A percentile compares a stretch with the other conserved stretches of the same genome.
Conservation (phyloP, 2,329 filamentous ascomycete genomes). For the Colletotrichum sp. region DNA sequence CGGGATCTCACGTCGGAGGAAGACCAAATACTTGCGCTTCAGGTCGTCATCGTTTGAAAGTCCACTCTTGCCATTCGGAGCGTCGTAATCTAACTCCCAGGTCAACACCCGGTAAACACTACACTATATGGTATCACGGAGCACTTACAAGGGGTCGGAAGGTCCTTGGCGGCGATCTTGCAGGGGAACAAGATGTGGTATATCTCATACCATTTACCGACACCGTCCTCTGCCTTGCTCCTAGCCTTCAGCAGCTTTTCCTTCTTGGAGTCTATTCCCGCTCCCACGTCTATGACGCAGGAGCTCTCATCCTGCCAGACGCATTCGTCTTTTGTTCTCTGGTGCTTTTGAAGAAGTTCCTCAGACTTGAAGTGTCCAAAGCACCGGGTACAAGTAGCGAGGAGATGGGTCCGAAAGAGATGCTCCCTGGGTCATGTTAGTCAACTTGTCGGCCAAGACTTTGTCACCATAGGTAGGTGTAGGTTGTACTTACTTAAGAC, state of each 20-base stretch:
- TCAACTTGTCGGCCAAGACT: not conserved
- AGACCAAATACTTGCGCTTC: not conserved
- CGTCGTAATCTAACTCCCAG: conserved; percentile 34
- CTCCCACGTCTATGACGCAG: conserved; percentile 25
- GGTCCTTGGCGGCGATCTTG: not conserved
- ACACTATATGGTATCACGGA: not conserved
- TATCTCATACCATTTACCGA: conserved; percentile 41
- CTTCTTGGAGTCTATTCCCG: conserved; percentile 39
- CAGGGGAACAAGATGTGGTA: conserved; percentile 38
- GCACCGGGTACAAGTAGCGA: conserved; percentile 38
- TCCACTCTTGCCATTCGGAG: conserved; percentile 20
- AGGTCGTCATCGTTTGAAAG: not conserved
- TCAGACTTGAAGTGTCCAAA: conserved; percentile 36
- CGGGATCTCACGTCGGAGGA: too few relatives aligned
- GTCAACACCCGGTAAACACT: not conserved
- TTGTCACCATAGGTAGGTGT: too few relatives aligned
- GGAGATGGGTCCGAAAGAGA: conserved; percentile 39
- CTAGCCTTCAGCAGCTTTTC: conserved; percentile 36
- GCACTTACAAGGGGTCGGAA: conserved; percentile 20
- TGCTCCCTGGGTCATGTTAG: conserved; percentile 32
- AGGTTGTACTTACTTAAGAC: too few relatives aligned
- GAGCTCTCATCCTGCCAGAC: conserved; percentile 5
- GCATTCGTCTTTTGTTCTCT: conserved; percentile 28
- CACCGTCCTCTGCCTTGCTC: conserved; percentile 30
- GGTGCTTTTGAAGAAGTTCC: conserved; percentile 32